These are phyloP conservation scores for Cairneyella variabilis DNA, from an alignment of 495 filamentous ascomycete species.

Conservation along the genomic window DNA sequence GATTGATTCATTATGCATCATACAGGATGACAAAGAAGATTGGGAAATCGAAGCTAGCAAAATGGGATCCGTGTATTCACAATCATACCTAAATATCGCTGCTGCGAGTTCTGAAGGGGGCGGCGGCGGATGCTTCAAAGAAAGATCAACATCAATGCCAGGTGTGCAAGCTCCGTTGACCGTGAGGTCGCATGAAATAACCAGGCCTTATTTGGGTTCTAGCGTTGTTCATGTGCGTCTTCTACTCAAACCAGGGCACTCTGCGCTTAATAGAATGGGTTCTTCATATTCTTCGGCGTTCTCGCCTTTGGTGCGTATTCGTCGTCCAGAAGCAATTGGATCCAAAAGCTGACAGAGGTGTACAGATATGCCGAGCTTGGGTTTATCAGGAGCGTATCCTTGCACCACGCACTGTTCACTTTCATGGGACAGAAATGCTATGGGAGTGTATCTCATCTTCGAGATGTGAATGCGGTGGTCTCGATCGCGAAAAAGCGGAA, in stretches of 20 bases:
- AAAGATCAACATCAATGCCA: not conserved
- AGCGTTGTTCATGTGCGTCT: not conserved
- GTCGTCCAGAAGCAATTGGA: not conserved
- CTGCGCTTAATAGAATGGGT: constrained; percentile 1
- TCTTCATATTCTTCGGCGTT: not conserved
- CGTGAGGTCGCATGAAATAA: not conserved
- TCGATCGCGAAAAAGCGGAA: not conserved
- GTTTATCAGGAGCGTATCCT: not conserved
- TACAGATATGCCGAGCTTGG: not conserved
- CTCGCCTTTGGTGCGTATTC: constrained; percentile 3
- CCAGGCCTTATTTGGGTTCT: not conserved
- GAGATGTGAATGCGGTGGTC: constrained; percentile 7
- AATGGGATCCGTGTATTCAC: constrained; percentile 19
- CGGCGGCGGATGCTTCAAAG: constrained; percentile 2
- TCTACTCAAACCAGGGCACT: not conserved
- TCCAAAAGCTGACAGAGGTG: constrained; percentile 4
- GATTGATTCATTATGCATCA: too few species aligned
- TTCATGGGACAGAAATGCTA: not conserved
- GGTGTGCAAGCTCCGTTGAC: not conserved
- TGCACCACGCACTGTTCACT: not conserved
- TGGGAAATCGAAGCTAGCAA: constrained; percentile 19
- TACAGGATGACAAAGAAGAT: constrained; percentile 20
- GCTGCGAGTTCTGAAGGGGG: constrained; percentile 9
- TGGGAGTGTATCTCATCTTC: constrained; percentile 2
- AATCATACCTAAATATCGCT: constrained; percentile 12